A percentile compares a stretch with the other conserved stretches of the same genome.
phyloP scores from a whole-genome alignment of 2,329 filamentous ascomycete species.

The Stylonectria norvegica region DNA sequence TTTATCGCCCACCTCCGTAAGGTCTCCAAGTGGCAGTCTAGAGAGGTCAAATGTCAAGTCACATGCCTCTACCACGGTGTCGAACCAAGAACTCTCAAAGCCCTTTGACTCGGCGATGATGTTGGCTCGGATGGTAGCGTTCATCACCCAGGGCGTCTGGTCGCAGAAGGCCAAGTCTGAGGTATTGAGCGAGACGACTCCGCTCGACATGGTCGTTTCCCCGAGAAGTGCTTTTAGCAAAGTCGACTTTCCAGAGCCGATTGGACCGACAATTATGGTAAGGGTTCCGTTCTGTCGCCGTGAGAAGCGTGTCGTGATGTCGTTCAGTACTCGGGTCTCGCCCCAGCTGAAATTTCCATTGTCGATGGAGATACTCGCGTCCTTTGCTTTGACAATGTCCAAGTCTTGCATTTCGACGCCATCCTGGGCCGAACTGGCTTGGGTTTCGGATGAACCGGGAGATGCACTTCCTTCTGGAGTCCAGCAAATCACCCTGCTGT shows the following conservation, averaged over 20 bases:
- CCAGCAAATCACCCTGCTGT: constrained; percentile 18
- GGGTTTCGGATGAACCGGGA: not conserved
- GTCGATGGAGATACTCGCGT: constrained; percentile 14
- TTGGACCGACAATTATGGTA: constrained; percentile 30
- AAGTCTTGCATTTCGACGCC: constrained; percentile 8
- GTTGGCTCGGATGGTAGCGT: constrained; percentile 33
- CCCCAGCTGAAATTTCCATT: constrained; percentile 28
- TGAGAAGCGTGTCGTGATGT: constrained; percentile 24
- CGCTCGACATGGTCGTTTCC: constrained; percentile 20
- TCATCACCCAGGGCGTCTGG: constrained; percentile 33
- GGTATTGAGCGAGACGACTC: constrained; percentile 21
- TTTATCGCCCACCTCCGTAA: constrained; percentile 30
- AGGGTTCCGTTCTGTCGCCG: constrained; percentile 19
- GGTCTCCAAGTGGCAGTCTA: constrained; percentile 20
- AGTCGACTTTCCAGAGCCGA: constrained; percentile 33
- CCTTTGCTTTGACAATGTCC: constrained; percentile 1
- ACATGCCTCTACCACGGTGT: constrained; percentile 32
- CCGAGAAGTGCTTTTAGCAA: constrained; percentile 31
- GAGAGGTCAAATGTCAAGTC: constrained; percentile 30
- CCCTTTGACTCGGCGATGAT: constrained; percentile 31
- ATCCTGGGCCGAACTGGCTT: not conserved
- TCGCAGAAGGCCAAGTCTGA: constrained; percentile 29
- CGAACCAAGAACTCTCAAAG: constrained; percentile 32
- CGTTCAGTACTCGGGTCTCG: constrained; percentile 22
- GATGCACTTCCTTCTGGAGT: not conserved